These are phyloP conservation scores for sweet orange (Citrus sinensis) DNA, from an alignment of 345 rosid genomes.

Conservation along the genomic window DNA sequence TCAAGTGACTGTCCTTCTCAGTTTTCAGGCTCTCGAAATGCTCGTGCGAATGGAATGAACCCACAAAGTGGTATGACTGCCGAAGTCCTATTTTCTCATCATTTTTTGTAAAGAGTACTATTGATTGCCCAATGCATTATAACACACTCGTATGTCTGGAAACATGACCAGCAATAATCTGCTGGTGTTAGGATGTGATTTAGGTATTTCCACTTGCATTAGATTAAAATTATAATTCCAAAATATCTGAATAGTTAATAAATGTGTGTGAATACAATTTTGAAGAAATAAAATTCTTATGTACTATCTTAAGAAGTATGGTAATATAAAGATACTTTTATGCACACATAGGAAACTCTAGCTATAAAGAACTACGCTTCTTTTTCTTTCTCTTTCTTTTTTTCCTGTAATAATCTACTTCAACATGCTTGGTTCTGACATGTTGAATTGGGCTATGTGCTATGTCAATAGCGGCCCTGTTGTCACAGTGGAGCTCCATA, in stretches of 20 bases:
- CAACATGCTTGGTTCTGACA: neutral
- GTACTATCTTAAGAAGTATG: too few relatives aligned
- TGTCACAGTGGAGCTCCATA: neutral
- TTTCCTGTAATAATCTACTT: neutral
- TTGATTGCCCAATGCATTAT: neutral
- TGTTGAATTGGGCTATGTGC: neutral
- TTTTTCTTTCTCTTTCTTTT: too few relatives aligned
- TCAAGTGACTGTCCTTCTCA: slow-evolving; percentile 69
- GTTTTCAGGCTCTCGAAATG: slow-evolving; percentile 38
- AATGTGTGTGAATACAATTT: neutral
- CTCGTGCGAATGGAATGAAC: slow-evolving; percentile 39
- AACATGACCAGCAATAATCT: neutral
- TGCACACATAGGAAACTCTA: too few relatives aligned
- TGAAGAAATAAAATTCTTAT: too few relatives aligned
- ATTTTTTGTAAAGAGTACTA: neutral
- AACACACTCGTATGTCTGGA: neutral
- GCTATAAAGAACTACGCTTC: too few relatives aligned
- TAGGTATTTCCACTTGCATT: neutral
- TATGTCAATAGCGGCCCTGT: neutral
- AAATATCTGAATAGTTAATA: neutral
- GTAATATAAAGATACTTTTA: too few relatives aligned
- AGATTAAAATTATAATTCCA: neutral
- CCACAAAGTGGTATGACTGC: slow-evolving; percentile 47
- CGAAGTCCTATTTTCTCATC: neutral
- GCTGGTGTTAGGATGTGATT: neutral